Conservation (phyloP, 164 flowering plant species). For the Vitis riparia region DNA sequence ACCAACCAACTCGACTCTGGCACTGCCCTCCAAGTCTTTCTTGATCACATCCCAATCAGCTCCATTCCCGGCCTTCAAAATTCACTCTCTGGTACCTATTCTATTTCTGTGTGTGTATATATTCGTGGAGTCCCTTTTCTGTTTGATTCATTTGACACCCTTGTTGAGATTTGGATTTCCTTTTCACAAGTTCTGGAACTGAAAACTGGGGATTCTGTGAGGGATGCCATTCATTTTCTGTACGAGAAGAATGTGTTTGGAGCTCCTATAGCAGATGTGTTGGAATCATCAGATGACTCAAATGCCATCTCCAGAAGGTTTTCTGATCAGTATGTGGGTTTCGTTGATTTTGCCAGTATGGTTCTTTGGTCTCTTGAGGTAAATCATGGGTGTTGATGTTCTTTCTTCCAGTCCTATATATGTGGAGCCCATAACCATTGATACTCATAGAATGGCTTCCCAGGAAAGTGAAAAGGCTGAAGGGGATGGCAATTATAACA, state of each 20-base stretch:
- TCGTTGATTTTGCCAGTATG: conserved; percentile 38
- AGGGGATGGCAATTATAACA: conserved; percentile 1
- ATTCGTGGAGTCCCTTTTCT: not conserved
- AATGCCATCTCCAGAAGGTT: not conserved
- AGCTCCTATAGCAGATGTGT: conserved; percentile 32
- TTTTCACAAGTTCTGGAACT: conserved; percentile 34
- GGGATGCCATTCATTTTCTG: conserved; percentile 37
- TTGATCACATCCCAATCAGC: conserved; percentile 37
- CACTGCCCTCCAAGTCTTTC: conserved; percentile 35
- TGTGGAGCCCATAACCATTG: not conserved
- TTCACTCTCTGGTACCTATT: conserved; percentile 17
- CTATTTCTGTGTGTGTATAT: not conserved
- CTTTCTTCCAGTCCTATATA: not conserved
- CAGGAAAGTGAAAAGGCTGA: conserved; percentile 21
- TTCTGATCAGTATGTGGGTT: conserved; percentile 35
- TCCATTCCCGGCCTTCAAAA: conserved; percentile 34
- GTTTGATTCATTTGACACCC: not conserved
- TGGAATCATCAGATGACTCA: conserved; percentile 2
- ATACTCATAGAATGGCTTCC: not conserved
- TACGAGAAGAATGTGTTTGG: conserved; percentile 31
- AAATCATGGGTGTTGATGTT: not conserved
- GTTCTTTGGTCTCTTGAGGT: conserved; percentile 52
- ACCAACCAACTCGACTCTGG: conserved; percentile 12
- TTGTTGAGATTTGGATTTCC: not conserved
- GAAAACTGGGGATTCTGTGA: conserved; percentile 29